Percentiles rank a stretch among this genome's conserved stretches.
These are phyloP conservation scores for Monosporascus ibericus DNA, from an alignment of 2,329 filamentous ascomycete species.

Conservation along the genomic window DNA sequence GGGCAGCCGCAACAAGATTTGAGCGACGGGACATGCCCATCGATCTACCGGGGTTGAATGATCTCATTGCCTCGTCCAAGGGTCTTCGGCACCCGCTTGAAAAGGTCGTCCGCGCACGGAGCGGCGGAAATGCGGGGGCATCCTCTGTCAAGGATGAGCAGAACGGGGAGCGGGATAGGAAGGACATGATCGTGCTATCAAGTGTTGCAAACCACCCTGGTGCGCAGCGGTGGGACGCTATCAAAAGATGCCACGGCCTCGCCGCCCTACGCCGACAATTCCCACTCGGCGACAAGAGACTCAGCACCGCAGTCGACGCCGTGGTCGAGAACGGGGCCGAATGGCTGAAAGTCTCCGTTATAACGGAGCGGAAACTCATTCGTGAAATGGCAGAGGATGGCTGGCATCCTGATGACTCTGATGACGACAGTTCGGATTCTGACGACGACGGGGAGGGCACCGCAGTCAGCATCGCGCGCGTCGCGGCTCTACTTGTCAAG, in stretches of 20 bases:
- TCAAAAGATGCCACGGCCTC: slow-evolving; percentile 8
- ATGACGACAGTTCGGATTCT: slow-evolving; percentile 4
- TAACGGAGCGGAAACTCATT: slow-evolving; percentile 9
- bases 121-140: no score
- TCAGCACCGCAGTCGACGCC: slow-evolving; percentile 7
- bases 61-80: slow-evolving; percentile 7
- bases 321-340: slow-evolving; percentile 9
- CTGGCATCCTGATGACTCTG: slow-evolving; percentile 11
- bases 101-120: slow-evolving; percentile 4
- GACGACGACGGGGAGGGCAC: slow-evolving; percentile 4
- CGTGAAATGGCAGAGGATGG: slow-evolving; percentile 11
- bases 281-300: background rate
- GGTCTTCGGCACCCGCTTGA: slow-evolving; percentile 7
- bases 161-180: slow-evolving; percentile 7
- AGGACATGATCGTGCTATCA: slow-evolving; percentile 4
- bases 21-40: slow-evolving; percentile 8
- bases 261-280: slow-evolving; percentile 8
- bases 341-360: slow-evolving; percentile 8
- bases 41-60: slow-evolving; percentile 7
- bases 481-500: slow-evolving; percentile 6
- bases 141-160: background rate
- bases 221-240: slow-evolving; percentile 7
- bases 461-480: slow-evolving; percentile 5
- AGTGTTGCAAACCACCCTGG: slow-evolving; percentile 5
- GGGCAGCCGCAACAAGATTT: slow-evolving; percentile 3